Base-by-base conservation (phyloP, 345 rosid species). In the Mercurialis annua region DNA sequence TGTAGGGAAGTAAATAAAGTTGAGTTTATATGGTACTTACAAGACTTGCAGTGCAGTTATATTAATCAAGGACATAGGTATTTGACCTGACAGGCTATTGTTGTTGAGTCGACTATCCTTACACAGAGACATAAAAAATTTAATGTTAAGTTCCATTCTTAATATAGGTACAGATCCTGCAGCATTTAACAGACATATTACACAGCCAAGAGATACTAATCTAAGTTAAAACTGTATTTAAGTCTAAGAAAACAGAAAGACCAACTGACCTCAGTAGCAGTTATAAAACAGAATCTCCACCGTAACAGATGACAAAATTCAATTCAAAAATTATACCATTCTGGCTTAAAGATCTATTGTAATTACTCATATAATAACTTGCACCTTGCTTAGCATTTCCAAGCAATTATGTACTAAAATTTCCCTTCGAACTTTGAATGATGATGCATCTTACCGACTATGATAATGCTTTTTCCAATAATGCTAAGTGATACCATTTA, bases 61-160 rank as follows among this genome's bases (percentile, higher is more conserved):
- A 48, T 74, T 77, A 34, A 70, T 74, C 75, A 80, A 69, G 36
- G 81, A 74, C 65, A 74, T 24, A 36, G 84, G 84, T 54, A 80
- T 80, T 23, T 75, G 36, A 57, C 81, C 79, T 3, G 73, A 30
- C 56, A 77, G 49, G 57, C 77, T 80, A 67, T 80, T 80, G 79
- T 80, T 77, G 81, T 77, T 74, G 33, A 80, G 84, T 46, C 84
- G 76, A 53, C 84, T 80, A 69, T 68, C 70, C 81, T 73, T 68
- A 30, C 76, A 70, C 30, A 67, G 49, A 73, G 51, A 54, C 14
- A 55, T 29, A 59, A 64, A 60, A 34, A 60, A 46, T 63, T 46
- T 2, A 33, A 30, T 17, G 57, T 48, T 67, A 68, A 51, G 61
- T 47, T 67, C 27, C 44, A 46, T 17, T 18, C 31, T 26, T 24